phyloP scores from a whole-genome alignment of 495 filamentous ascomycete genomes.

The Clavariopsis aquatica region DNA sequence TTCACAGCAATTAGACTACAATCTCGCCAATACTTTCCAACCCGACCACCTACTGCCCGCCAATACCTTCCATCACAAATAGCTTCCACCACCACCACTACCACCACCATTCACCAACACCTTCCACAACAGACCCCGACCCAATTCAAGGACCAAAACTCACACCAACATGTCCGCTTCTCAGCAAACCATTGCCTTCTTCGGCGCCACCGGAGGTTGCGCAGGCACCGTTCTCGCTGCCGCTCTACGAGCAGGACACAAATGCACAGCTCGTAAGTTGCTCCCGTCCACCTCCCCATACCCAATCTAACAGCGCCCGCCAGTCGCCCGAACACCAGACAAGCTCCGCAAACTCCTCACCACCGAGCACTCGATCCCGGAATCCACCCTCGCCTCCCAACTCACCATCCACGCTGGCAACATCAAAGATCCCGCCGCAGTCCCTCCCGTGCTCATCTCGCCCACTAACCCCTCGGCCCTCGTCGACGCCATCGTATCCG shows the following conservation, averaged over 20 bases:
- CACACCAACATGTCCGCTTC: conserved; percentile 11
- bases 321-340: conserved; percentile 58
- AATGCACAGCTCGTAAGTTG: conserved; percentile 36
- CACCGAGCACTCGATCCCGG: conserved; percentile 37
- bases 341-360: conserved; percentile 57
- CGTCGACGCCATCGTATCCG: conserved; percentile 43
- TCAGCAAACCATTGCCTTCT: conserved; percentile 52
- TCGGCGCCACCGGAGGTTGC: conserved; percentile 59
- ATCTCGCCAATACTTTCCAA: not conserved
- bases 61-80: too few species aligned
- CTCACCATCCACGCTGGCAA: conserved; percentile 45
- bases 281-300: not conserved
- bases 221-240: conserved; percentile 48
- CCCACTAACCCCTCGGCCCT: conserved; percentile 9
- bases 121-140: too few species aligned
- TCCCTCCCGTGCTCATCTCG: conserved; percentile 35
- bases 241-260: conserved; percentile 36
- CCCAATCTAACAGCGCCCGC: conserved; percentile 6
- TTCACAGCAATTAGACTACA: not conserved
- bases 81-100: too few species aligned
- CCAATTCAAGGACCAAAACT: not conserved
- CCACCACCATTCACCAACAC: too few species aligned
- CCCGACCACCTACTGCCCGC: too few species aligned
- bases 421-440: conserved; percentile 36
- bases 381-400: conserved; percentile 26